Evolutionary conservation across 495 filamentous ascomycete genomes (phyloP).

Genomic region (Penicillium paradoxum): DNA sequence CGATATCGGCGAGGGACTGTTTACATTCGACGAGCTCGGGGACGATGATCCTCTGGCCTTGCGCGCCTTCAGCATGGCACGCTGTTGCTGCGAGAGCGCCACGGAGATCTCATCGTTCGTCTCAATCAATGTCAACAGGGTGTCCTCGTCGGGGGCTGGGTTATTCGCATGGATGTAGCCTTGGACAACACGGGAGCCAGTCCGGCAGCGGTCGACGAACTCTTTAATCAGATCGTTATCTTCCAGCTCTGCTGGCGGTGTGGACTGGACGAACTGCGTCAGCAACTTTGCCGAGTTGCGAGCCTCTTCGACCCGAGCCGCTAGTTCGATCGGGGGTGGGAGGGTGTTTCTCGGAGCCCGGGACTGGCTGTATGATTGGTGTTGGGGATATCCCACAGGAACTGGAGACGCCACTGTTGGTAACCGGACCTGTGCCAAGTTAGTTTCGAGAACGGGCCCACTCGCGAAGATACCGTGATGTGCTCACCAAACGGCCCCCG

Average conservation of each 20-base stretch:
- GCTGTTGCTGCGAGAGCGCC: conserved; percentile 73
- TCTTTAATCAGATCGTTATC: conserved; percentile 84
- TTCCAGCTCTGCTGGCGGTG: conserved; percentile 68
- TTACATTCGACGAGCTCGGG: conserved; percentile 15
- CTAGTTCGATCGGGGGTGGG: conserved; percentile 74
- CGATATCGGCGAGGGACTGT: conserved; percentile 15
- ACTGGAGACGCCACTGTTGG: neutral
- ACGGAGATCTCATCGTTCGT: conserved; percentile 84
- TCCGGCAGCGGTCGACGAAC: conserved; percentile 81
- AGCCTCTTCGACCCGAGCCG: conserved; percentile 81
- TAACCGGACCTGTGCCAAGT: neutral
- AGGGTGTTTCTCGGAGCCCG: conserved; percentile 44
- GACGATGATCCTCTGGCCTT: conserved; percentile 25
- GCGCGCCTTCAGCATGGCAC: conserved; percentile 71
- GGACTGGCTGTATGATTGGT: conserved; percentile 26
- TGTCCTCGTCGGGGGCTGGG: conserved; percentile 84
- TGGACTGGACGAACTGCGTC: conserved; percentile 79
- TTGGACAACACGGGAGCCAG: conserved; percentile 73
- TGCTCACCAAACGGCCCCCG: conserved; percentile 11
- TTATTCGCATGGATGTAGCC: conserved; percentile 73
- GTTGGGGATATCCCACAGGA: neutral
- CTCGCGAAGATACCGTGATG: neutral
- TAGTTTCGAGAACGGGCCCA: neutral
- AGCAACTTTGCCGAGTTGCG: conserved; percentile 85
- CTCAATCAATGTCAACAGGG: conserved; percentile 86